Base-by-base conservation (phyloP, 768 basidiomycete species). In the Suillus cothurnatus region DNA sequence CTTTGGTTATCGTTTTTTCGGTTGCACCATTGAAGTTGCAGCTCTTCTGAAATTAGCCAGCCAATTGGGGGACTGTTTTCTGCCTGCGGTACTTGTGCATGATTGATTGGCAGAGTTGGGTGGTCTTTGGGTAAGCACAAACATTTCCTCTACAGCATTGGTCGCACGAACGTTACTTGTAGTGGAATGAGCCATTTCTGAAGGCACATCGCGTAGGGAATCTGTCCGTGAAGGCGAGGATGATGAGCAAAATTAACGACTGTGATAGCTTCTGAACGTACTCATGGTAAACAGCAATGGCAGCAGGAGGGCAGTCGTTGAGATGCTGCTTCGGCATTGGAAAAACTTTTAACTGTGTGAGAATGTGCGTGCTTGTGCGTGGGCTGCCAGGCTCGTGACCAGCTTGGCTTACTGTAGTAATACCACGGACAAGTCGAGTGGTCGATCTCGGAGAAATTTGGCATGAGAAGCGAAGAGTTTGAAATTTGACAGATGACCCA, bases 1-100 rank as follows among this genome's bases (percentile, higher is more conserved):
- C 60, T 0, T 76, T 66, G 0, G 79, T 85, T 34, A 76, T 23
- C 67, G 69, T 68, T 64, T 82, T 15, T 68, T 53, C 1, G 86
- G 85, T 3, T 64, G 70, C 4, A 9, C 9, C 5, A 83, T 53
- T 69, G 86, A 70, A 2, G 67, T 69, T 7, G 72, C 74, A 7
- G 71, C 69, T 23, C 68, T 72, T 4, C 66, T 39, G 0, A 72
- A 71, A 7, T 28, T 56, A 64, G 31, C 28, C 26, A 6, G 2
- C 26, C 17, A 59, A 11, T 5, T 19, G 19, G 7, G 28, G 12
- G 58, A 1, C 1, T 14, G 21, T 5, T 26, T 38, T 26, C 19
- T 31, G 28, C 26, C 11, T 59, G 38, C 2, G 21, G 6, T 21
- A 59, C 58, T 59, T 21, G 3, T 41, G 26, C 26, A 19, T 12